Evolutionary conservation across 2,329 filamentous ascomycete genomes (phyloP).

Genomic region (Arthrobotrys iridis): DNA sequence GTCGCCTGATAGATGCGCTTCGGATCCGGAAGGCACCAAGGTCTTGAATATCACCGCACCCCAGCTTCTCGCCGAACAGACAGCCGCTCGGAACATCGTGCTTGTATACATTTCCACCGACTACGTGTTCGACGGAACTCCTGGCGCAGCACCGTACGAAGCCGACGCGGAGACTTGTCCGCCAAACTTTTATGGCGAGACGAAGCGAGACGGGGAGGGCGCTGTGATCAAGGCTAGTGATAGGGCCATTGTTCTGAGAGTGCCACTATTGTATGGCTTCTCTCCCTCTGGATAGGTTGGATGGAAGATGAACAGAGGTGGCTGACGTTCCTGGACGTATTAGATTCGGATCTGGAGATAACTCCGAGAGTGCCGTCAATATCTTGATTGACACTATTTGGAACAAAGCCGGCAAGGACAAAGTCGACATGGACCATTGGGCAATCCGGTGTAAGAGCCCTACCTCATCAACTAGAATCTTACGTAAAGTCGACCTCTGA

Average conservation of each 20-base stretch:
- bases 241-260: conserved; percentile 73
- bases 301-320: not conserved
- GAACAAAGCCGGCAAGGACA: conserved; percentile 73
- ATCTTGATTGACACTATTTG: conserved; percentile 78
- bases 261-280: conserved; percentile 72
- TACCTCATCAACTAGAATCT: not conserved
- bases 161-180: conserved; percentile 72
- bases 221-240: conserved; percentile 75
- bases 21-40: conserved; percentile 76
- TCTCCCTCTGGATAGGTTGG: not conserved
- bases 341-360: conserved; percentile 75
- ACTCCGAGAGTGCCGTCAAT: conserved; percentile 83
- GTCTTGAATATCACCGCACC: conserved; percentile 70
- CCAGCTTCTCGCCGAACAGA: conserved; percentile 72
- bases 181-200: conserved; percentile 81
- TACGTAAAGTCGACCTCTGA: too few relatives aligned
- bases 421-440: conserved; percentile 86
- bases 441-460: conserved; percentile 71
- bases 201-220: conserved; percentile 75
- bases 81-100: conserved; percentile 70
- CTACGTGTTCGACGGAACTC: conserved; percentile 78
- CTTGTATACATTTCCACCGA: conserved; percentile 84
- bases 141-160: conserved; percentile 80
- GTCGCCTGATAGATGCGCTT: conserved; percentile 85
- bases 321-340: not conserved